Percentiles rank a stretch among this genome's conserved stretches.
phyloP scores from a whole-genome alignment of 2,329 filamentous ascomycete species.

The Arthroderma uncinatum region DNA sequence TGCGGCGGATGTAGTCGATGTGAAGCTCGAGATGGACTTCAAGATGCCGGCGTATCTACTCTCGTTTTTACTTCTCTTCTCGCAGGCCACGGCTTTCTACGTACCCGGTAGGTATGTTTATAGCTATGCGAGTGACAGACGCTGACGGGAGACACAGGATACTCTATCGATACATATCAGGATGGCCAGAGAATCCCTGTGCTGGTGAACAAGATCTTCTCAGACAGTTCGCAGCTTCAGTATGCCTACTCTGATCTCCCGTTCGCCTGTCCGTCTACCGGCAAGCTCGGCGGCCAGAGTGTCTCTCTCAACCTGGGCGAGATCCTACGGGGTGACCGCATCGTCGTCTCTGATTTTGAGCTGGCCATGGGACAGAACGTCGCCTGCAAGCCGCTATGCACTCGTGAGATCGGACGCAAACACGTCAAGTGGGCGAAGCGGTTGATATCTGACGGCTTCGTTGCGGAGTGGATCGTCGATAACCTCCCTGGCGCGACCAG shows the following conservation, averaged over 20 bases:
- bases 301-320: conserved; percentile 77
- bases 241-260: conserved; percentile 84
- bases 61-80: conserved; percentile 28
- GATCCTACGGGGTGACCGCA: conserved; percentile 75
- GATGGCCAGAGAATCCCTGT: conserved; percentile 68
- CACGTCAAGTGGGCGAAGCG: conserved; percentile 58
- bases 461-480: conserved; percentile 90
- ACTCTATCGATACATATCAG: conserved; percentile 69
- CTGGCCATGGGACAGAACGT: conserved; percentile 65
- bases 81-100: conserved; percentile 60
- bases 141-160: conserved; percentile 44
- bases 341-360: conserved; percentile 73
- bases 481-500: conserved; percentile 81
- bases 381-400: conserved; percentile 63
- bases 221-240: conserved; percentile 78
- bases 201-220: conserved; percentile 87
- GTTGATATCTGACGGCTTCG: conserved; percentile 66
- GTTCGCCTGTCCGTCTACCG: conserved; percentile 72
- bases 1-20: too few species aligned
- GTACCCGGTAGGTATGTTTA: conserved; percentile 59
- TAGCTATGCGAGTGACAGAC: conserved; percentile 10
- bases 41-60: neutral
- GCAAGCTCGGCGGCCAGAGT: conserved; percentile 58
- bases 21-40: neutral
- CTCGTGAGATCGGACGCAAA: conserved; percentile 50